phyloP scores from a whole-genome alignment of 495 filamentous ascomycete species.

The Hypomontagnella submonticulosa region DNA sequence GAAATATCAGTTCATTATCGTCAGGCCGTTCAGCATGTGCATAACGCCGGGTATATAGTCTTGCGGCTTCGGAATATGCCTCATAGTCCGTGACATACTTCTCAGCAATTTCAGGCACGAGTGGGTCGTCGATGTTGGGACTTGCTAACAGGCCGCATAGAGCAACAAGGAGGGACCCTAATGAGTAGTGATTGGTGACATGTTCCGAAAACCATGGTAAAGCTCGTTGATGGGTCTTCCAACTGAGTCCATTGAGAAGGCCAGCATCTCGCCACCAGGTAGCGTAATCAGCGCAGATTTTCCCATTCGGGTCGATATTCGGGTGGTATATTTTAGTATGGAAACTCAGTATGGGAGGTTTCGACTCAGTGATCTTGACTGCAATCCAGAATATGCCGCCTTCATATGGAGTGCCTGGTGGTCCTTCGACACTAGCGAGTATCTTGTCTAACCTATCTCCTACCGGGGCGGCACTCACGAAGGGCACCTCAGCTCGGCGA shows the following conservation, averaged over 20 bases:
- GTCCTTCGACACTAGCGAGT: conserved; percentile 4
- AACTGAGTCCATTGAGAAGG: background rate
- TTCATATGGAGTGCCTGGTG: conserved; percentile 6
- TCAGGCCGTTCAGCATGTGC: conserved; percentile 2
- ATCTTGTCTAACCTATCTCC: conserved; percentile 3
- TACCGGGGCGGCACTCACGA: conserved; percentile 4
- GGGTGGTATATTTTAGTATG: conserved; percentile 14
- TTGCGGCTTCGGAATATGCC: conserved; percentile 6
- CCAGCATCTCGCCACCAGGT: conserved; percentile 6
- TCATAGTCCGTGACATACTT: conserved; percentile 7
- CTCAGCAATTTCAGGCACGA: conserved; percentile 7
- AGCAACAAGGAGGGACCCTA: conserved; percentile 2
- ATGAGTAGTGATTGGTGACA: conserved; percentile 9
- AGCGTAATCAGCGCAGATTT: conserved; percentile 9
- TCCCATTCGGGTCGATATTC: conserved; percentile 1
- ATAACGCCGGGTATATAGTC: background rate
- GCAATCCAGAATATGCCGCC: conserved; percentile 4
- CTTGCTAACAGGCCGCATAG: conserved; percentile 7
- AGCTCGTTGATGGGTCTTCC: background rate
- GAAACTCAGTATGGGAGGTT: conserved; percentile 1
- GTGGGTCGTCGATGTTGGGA: conserved; percentile 6
- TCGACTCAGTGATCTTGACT: conserved; percentile 3
- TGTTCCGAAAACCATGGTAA: conserved; percentile 10
- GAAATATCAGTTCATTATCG: background rate
- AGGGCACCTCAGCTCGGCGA: conserved; percentile 4